Conservation (phyloP, 495 filamentous ascomycete genomes). For the Podospora comata region DNA sequence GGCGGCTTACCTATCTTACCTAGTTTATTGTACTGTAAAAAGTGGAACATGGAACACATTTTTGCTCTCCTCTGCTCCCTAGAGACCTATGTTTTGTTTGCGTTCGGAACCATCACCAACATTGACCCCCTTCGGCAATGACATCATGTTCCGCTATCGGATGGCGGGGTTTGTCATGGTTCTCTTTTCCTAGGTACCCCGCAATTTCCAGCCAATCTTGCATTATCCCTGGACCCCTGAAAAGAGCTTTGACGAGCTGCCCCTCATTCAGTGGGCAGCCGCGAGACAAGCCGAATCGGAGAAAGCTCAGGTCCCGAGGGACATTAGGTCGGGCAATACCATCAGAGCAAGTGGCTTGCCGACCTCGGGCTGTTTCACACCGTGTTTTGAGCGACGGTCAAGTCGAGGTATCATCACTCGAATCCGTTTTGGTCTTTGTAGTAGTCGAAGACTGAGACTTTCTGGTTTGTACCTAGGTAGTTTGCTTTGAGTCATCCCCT, state of each 20-base stretch:
- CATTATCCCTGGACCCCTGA: neutral
- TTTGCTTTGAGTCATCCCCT: neutral
- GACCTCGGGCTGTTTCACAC: neutral
- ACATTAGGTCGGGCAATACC: no score
- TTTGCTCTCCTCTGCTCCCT: no score
- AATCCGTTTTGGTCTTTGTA: neutral
- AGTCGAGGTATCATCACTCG: neutral
- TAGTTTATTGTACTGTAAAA: neutral
- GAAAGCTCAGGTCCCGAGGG: neutral
- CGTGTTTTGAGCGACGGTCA: neutral
- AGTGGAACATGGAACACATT: neutral
- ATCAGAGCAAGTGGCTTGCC: neutral
- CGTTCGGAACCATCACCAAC: neutral
- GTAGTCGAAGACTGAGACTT: neutral
- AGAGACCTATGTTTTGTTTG: neutral
- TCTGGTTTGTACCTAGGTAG: neutral
- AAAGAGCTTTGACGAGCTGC: neutral
- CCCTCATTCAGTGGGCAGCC: neutral
- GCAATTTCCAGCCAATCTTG: conserved; percentile 7
- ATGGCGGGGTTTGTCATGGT: conserved; percentile 8
- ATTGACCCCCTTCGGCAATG: neutral
- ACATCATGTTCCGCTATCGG: conserved; percentile 25
- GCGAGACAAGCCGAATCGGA: neutral
- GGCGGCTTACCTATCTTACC: neutral
- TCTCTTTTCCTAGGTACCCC: conserved; percentile 2